These are phyloP conservation scores for Pilatotrama ljubarskyi DNA, from an alignment of 768 basidiomycete genomes.

Conservation along the genomic window DNA sequence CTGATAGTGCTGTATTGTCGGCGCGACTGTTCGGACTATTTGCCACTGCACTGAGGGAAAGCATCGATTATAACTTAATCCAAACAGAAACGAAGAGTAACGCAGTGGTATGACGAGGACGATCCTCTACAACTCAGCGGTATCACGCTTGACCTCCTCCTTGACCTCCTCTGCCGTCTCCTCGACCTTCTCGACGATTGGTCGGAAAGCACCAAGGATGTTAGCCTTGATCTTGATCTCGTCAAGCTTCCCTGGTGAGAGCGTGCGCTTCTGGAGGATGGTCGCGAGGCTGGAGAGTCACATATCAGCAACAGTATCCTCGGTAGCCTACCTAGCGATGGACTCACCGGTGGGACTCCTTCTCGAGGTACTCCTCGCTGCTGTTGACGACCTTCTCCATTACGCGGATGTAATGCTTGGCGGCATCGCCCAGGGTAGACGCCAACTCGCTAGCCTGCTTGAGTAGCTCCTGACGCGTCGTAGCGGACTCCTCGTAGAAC, in stretches of 20 bases:
- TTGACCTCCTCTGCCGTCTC: constrained; percentile 35
- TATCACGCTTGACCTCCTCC: constrained; percentile 27
- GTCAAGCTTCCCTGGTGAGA: constrained; percentile 80
- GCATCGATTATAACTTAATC: constrained; percentile 8
- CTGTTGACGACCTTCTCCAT: constrained; percentile 85
- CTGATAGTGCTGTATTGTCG: neutral
- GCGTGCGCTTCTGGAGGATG: constrained; percentile 76
- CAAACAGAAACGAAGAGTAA: neutral
- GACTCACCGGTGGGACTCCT: constrained; percentile 80
- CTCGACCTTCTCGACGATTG: constrained; percentile 27
- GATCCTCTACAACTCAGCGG: constrained; percentile 6
- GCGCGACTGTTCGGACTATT: neutral
- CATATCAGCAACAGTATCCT: constrained; percentile 10
- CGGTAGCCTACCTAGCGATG: constrained; percentile 9
- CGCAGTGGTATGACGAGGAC: neutral
- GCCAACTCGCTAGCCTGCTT: constrained; percentile 62
- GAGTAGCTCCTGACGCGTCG: constrained; percentile 60
- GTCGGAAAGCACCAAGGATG: constrained; percentile 66
- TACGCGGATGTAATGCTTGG: constrained; percentile 81
- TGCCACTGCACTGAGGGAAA: neutral
- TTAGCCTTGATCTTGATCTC: constrained; percentile 93
- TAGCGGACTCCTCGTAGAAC: constrained; percentile 64
- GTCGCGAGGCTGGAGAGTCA: constrained; percentile 22
- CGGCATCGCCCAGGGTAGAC: constrained; percentile 47
- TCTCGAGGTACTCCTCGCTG: constrained; percentile 74